A percentile compares a stretch with the other conserved stretches of the same genome.
Conservation (phyloP, 2,329 filamentous ascomycete genomes). For the Colletotrichum graminicola region DNA sequence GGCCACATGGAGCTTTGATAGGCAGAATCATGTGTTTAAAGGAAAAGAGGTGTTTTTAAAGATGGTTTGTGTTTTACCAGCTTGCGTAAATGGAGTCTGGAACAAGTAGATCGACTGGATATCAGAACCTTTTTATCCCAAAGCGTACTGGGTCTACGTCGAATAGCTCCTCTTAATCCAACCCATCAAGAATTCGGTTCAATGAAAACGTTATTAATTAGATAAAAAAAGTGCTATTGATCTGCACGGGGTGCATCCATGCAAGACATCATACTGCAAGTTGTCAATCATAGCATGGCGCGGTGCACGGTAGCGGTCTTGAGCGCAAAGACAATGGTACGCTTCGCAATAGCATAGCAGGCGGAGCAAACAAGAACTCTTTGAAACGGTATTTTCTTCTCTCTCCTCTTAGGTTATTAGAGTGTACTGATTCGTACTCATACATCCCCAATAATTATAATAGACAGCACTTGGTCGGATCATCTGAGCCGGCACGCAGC, state of each 20-base stretch:
- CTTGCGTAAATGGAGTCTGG: too few relatives aligned
- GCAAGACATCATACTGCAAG: background rate
- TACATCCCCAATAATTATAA: conserved; percentile 36
- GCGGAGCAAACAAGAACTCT: background rate
- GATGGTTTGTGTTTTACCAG: too few relatives aligned
- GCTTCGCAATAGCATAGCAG: background rate
- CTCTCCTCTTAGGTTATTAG: conserved; percentile 25
- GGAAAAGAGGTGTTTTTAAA: too few relatives aligned
- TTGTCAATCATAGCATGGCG: background rate
- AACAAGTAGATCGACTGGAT: too few relatives aligned
- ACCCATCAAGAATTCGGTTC: too few relatives aligned
- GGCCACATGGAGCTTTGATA: too few relatives aligned
- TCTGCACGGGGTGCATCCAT: background rate
- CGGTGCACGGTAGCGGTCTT: too few relatives aligned
- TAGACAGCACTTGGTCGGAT: conserved; percentile 40
- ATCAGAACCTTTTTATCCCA: too few relatives aligned
- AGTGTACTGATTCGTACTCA: conserved; percentile 24
- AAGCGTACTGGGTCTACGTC: too few relatives aligned
- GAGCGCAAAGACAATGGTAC: background rate
- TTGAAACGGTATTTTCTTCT: conserved; percentile 5
- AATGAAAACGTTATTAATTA: background rate
- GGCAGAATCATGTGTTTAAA: too few relatives aligned
- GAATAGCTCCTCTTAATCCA: too few relatives aligned
- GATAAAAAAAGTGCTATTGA: background rate
- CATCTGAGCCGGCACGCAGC: conserved; percentile 40